Base-by-base conservation (phyloP, 352 stramenopile species). In the Pythium periplocum region DNA sequence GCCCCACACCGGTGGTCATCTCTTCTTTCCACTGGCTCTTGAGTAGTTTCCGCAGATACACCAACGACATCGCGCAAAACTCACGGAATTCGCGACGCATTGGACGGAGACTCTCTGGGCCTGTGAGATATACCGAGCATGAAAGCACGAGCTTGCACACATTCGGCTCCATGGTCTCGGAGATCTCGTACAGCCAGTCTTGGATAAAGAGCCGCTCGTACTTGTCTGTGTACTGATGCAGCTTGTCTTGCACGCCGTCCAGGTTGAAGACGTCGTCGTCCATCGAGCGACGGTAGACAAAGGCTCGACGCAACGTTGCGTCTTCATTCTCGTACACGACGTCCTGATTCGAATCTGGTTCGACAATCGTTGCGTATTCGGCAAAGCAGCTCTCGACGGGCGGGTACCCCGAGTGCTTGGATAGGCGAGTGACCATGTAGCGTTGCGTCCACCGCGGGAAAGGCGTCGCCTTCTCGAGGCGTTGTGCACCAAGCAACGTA, bases 271-370 rank as follows among this genome's bases (percentile, higher is more conserved):
- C 53, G 11, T 66, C 54, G 38, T 81, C 71, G 38, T 86, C 79
- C n/a, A 89, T 68, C 4, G 78, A 91, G 43, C 81, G 74, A 1
- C 81, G 76, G 61, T 91, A 91, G 43, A 91, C 69, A 55, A 83
- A 88, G 9, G 71, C 81, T n/a, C 71, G 70, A 1, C 64, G 58
- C 38, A 64, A 50, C 8, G 59, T 53, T 50, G 46, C 55, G 55
- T 73, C 69, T n/a, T 47, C 51, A 42, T 60, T 38, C 3, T 58
- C 66, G 45, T 61, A 11, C 48, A 46, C 42, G 30, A 4, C 26
- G 46, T 33, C n/a, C 17, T 33, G 46, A 36, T 33, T 31, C 11
- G 38, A 6, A 26, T 33, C 38, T 33, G 4, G 10, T 6, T 51
- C 46, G 53, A 40, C 17, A 48, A 62, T 66, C 30, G 63, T 66